Evolutionary conservation across 2,329 filamentous ascomycete genomes (phyloP).

Genomic region (Pseudofabraea citricarpa): DNA sequence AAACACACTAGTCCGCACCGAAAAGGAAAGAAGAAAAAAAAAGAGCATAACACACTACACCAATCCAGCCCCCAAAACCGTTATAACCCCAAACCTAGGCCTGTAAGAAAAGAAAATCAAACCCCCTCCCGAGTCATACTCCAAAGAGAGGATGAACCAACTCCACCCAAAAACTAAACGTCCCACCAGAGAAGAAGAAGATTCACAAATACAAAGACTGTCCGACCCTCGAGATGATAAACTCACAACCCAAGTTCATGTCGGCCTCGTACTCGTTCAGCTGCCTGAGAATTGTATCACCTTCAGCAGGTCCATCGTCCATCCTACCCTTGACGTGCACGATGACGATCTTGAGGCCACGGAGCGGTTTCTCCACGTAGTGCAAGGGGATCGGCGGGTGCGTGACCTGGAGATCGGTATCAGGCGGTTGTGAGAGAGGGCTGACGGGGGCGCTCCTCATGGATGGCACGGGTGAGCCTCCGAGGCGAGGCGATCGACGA

Average conservation of each 20-base stretch:
- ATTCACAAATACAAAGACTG: constrained; percentile 40
- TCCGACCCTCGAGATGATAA: constrained; percentile 65
- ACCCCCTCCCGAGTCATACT: too few species aligned
- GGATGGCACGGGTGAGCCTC: not conserved
- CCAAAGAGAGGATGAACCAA: too few species aligned
- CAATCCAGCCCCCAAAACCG: too few species aligned
- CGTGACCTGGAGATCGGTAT: not conserved
- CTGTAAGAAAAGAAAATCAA: too few species aligned
- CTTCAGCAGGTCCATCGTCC: constrained; percentile 60
- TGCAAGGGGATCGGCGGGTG: not conserved
- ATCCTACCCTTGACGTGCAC: constrained; percentile 93
- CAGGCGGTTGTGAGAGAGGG: not conserved
- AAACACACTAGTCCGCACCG: too few species aligned
- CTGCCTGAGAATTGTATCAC: constrained; percentile 65
- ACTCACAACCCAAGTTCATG: constrained; percentile 67
- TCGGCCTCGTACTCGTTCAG: constrained; percentile 56
- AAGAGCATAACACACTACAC: too few species aligned
- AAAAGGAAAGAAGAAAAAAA: too few species aligned
- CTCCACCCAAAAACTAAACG: not conserved
- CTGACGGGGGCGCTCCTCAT: constrained; percentile 2
- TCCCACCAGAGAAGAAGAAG: not conserved
- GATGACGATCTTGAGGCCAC: constrained; percentile 74
- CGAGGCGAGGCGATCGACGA: not conserved
- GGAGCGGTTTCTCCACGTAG: constrained; percentile 35
- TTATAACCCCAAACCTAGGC: too few species aligned